phyloP scores from a whole-genome alignment of 805 yeast species.

The Schwanniomyces yamadae region DNA sequence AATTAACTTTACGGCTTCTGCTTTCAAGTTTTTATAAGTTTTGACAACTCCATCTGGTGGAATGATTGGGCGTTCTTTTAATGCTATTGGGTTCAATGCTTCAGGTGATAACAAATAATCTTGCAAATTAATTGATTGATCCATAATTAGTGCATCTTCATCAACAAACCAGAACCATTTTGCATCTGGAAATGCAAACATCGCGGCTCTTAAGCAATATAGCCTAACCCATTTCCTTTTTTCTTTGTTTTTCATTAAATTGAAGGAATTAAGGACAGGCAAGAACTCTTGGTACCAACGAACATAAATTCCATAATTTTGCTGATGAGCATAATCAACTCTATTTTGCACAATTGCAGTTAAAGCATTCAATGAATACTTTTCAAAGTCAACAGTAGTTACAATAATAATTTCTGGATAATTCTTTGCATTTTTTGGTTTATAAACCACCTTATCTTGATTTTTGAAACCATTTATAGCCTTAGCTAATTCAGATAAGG shows the following conservation, averaged over 20 bases:
- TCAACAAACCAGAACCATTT: slow-evolving; percentile 89
- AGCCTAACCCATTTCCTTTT: slow-evolving; percentile 62
- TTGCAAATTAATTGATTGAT: slow-evolving; percentile 58
- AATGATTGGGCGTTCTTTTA: slow-evolving; percentile 69
- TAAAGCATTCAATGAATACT: slow-evolving; percentile 56
- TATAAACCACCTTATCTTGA: slow-evolving; percentile 59
- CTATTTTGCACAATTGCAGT: slow-evolving; percentile 79
- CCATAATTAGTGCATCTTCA: slow-evolving; percentile 74
- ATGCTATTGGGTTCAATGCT: slow-evolving; percentile 60
- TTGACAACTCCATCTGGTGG: slow-evolving; percentile 67
- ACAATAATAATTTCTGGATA: slow-evolving; percentile 74
- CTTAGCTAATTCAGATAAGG: slow-evolving; percentile 38
- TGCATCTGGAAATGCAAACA: slow-evolving; percentile 90
- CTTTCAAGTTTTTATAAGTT: slow-evolving; percentile 61
- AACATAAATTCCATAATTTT: slow-evolving; percentile 78
- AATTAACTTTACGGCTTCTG: slow-evolving; percentile 57
- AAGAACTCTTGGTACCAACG: slow-evolving; percentile 84
- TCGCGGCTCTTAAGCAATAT: slow-evolving; percentile 76
- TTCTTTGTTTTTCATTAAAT: slow-evolving; percentile 41
- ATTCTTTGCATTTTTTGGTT: slow-evolving; percentile 32
- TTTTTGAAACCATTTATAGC: slow-evolving; percentile 61
- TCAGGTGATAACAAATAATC: slow-evolving; percentile 59
- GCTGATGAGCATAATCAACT: slow-evolving; percentile 80
- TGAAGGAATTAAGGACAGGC: slow-evolving; percentile 50
- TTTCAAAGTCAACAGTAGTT: slow-evolving; percentile 74